Conservation (phyloP, 192 early-diverging fungal genomes). For the Backusella psychrophila region DNA sequence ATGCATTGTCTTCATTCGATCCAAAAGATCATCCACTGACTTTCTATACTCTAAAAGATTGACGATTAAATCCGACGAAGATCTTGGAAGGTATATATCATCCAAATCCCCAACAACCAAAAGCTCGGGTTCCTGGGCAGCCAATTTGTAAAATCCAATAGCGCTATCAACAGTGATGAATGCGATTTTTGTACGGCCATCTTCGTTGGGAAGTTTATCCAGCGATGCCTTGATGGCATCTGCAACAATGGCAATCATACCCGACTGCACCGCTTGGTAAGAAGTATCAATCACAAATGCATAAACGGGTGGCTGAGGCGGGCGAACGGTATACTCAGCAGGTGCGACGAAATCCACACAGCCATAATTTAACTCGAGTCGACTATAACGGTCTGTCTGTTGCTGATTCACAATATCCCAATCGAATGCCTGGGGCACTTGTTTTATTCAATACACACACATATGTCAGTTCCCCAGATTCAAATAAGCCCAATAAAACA, state of each 20-base stretch:
- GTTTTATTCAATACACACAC: neutral
- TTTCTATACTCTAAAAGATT: constrained; percentile 37
- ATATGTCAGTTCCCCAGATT: neutral
- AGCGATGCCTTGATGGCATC: constrained; percentile 70
- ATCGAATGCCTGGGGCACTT: constrained; percentile 62
- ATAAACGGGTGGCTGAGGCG: constrained; percentile 74
- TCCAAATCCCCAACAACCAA: constrained; percentile 87
- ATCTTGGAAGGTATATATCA: constrained; percentile 86
- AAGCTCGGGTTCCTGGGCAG: constrained; percentile 88
- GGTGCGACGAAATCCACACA: constrained; percentile 88
- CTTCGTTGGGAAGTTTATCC: constrained; percentile 49
- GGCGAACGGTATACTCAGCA: constrained; percentile 62
- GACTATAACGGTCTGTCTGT: constrained; percentile 71
- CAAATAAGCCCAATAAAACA: too few species aligned
- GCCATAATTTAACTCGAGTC: constrained; percentile 87
- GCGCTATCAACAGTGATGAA: constrained; percentile 88
- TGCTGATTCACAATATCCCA: constrained; percentile 87
- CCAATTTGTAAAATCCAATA: constrained; percentile 92
- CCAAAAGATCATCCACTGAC: constrained; percentile 82
- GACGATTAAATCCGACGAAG: constrained; percentile 21
- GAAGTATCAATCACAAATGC: constrained; percentile 96
- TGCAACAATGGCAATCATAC: constrained; percentile 68
- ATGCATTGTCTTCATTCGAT: constrained; percentile 80
- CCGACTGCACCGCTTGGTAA: constrained; percentile 80
- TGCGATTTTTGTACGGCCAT: constrained; percentile 64